Evolutionary conservation across 1,284 basidiomycete genomes (phyloP).

Genomic region (Ceratobasidium sp.): DNA sequence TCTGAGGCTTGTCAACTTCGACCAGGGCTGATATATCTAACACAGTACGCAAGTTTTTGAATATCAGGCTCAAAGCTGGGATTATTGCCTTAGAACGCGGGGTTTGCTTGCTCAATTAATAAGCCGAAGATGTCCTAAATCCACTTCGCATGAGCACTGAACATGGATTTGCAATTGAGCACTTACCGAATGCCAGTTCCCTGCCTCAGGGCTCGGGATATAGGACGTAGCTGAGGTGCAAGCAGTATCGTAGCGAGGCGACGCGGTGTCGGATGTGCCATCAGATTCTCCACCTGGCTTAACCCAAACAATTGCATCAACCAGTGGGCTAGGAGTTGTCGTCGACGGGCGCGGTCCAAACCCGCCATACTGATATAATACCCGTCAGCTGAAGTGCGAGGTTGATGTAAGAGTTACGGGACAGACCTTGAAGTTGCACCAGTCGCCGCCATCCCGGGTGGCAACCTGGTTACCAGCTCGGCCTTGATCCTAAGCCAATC

Average conservation of each 20-base stretch:
- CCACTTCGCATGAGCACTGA: neutral
- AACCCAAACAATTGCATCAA: constrained; percentile 51
- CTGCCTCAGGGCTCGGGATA: constrained; percentile 47
- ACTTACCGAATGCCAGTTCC: constrained; percentile 46
- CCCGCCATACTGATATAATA: constrained; percentile 42
- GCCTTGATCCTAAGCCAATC: constrained; percentile 46
- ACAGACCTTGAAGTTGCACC: constrained; percentile 50
- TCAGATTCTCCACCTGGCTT: constrained; percentile 51
- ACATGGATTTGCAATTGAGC: neutral
- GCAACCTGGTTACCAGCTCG: constrained; percentile 48
- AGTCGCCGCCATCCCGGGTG: constrained; percentile 48
- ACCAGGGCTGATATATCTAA: too few species aligned
- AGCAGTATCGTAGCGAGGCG: constrained; percentile 47
- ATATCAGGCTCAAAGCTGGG: too few species aligned
- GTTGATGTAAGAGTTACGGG: neutral
- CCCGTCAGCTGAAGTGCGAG: too few species aligned
- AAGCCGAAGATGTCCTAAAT: constrained; percentile 44
- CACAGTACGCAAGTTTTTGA: too few species aligned
- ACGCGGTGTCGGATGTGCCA: constrained; percentile 47
- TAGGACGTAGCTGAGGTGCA: constrained; percentile 45
- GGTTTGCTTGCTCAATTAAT: constrained; percentile 47
- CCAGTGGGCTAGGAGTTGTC: constrained; percentile 45
- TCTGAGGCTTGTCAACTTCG: too few species aligned
- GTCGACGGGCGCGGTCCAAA: constrained; percentile 50
- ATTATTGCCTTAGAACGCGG: constrained; percentile 30